Base-by-base conservation (phyloP, 257 asterid species). In the Lithospermum erythrorhizon region DNA sequence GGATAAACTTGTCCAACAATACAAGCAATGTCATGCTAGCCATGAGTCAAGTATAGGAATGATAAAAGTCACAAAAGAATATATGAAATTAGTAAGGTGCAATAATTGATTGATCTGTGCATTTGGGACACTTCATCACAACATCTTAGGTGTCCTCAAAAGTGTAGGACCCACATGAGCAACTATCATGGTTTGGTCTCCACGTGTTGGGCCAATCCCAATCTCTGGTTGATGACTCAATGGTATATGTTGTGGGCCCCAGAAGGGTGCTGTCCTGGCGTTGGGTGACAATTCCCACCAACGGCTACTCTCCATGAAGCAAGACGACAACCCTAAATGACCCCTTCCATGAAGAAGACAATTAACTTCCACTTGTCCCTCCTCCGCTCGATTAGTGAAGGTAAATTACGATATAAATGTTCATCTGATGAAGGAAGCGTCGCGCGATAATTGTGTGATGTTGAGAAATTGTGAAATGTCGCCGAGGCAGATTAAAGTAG, bases 321-420 rank as follows among this genome's bases (percentile, higher is more conserved):
- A 24, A 21, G 57, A 59, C 62, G 70, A 67, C 81, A 37, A 9
- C 65, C 65, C 49, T 51, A 63, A 57, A 24, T 19, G 32, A 19
- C 70, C 35, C n/a, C 53, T n/a, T 20, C 49, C 49, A 14, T 41
- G 64, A 66, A 20, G 63, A 61, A 72, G 76, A 66, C 74, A 55
- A 19, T 56, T 69, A 58, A 64, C 80, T 72, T 70, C 67, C 80
- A 75, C 80, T 74, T 72, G 77, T 75, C 76, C 61, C 41, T 53
- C 53, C n/a, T n/a, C n/a, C n/a, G n/a, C n/a, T n/a, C n/a, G n/a
- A n/a, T n/a, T n/a, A n/a, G n/a, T n/a, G n/a, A n/a, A n/a, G n/a
- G n/a, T n/a, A n/a, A n/a, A n/a, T n/a, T n/a, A n/a, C n/a, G n/a
- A n/a, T n/a, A n/a, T n/a, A n/a, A n/a, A n/a, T n/a, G n/a, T n/a